Conservation (phyloP, 1,139 yeast genomes). For the Insectozyma bohioensis region DNA sequence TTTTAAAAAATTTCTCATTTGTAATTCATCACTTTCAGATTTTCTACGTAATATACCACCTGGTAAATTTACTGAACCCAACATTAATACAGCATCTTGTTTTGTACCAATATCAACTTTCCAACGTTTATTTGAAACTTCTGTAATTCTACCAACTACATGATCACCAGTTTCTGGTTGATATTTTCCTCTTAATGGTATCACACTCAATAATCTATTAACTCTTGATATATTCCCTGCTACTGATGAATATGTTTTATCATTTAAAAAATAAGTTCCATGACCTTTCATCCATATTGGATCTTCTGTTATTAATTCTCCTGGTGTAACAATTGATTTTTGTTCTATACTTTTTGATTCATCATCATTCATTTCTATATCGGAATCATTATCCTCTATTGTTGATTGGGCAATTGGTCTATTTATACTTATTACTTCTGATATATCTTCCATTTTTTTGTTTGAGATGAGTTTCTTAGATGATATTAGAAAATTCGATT, state of each 20-base stretch:
- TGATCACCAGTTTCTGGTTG: conserved; percentile 97
- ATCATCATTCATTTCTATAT: conserved; percentile 33
- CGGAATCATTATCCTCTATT: conserved; percentile 23
- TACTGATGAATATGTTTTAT: conserved; percentile 81
- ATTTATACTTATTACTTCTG: conserved; percentile 40
- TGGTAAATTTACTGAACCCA: conserved; percentile 95
- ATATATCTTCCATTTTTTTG: conserved; percentile 19
- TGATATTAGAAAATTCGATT: too few relatives aligned
- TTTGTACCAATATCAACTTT: conserved; percentile 93
- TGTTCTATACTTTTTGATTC: conserved; percentile 23
- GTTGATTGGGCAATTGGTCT: conserved; percentile 24
- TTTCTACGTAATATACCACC: conserved; percentile 96
- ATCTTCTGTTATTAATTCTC: conserved; percentile 94
- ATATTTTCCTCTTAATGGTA: conserved; percentile 83
- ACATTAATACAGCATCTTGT: conserved; percentile 87
- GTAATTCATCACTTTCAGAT: conserved; percentile 92
- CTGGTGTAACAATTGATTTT: conserved; percentile 74
- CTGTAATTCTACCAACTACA: conserved; percentile 89
- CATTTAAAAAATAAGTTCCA: conserved; percentile 81
- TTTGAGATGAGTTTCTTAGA: conserved; percentile 13
- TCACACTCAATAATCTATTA: conserved; percentile 80
- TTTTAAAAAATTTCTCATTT: conserved; percentile 89
- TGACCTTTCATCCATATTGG: conserved; percentile 99
- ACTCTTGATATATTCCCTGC: conserved; percentile 90
- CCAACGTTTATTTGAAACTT: conserved; percentile 94